These are phyloP conservation scores for Manihot esculenta DNA, from an alignment of 441 rosid species.

Conservation along the genomic window DNA sequence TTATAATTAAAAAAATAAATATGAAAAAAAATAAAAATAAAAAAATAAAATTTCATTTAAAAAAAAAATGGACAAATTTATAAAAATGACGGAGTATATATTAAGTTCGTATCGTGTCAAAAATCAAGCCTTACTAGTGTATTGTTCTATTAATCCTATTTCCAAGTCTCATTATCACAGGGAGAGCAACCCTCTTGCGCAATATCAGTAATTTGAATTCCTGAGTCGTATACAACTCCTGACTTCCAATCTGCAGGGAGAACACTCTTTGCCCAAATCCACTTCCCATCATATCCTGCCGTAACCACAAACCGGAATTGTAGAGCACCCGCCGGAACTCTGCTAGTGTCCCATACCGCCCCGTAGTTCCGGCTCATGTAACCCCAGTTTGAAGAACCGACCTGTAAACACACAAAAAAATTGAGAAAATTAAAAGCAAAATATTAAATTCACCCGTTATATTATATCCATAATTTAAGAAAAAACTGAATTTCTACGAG, in stretches of 20 bases:
- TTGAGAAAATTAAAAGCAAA: too few species aligned
- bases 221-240: slow-evolving; percentile 62
- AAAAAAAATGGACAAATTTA: too few species aligned
- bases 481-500: too few species aligned
- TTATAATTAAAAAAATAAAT: too few species aligned
- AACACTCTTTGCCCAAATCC: slow-evolving; percentile 66
- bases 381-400: slow-evolving; percentile 69
- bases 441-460: too few species aligned
- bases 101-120: too few species aligned
- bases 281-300: slow-evolving; percentile 76
- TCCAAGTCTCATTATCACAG: slow-evolving; percentile 58
- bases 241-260: slow-evolving; percentile 72
- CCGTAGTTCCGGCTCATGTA: slow-evolving; percentile 73
- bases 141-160: slow-evolving; percentile 25
- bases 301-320: slow-evolving; percentile 78
- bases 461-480: too few species aligned
- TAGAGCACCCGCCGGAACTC: slow-evolving; percentile 67
- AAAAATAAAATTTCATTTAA: too few species aligned
- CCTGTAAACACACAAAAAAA: slow-evolving; percentile 30
- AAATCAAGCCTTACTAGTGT: not conserved
- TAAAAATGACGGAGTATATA: too few species aligned
- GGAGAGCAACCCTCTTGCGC: slow-evolving; percentile 82
- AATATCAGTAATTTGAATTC: slow-evolving; percentile 69
- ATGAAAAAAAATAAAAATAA: too few species aligned
- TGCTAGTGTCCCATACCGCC: slow-evolving; percentile 75